These are phyloP conservation scores for Exserohilum turcica DNA, from an alignment of 2,329 filamentous ascomycete genomes.

Conservation along the genomic window DNA sequence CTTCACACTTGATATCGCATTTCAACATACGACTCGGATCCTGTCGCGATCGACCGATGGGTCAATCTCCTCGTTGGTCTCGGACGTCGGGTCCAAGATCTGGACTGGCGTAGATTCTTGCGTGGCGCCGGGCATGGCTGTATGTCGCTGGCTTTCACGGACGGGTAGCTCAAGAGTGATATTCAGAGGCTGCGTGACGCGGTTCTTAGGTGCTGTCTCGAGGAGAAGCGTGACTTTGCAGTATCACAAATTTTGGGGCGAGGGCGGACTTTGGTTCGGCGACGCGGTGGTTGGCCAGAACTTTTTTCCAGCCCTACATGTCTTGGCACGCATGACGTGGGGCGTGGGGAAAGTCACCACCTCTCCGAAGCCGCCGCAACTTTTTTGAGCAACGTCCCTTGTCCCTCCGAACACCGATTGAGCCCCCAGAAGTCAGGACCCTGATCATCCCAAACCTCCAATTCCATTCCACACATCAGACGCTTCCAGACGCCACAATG, in stretches of 20 bases:
- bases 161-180: not conserved
- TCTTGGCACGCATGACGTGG: constrained; percentile 31
- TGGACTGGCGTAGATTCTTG: constrained; percentile 24
- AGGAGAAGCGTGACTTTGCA: constrained; percentile 23
- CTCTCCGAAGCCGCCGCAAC: constrained; percentile 20
- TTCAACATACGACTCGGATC: constrained; percentile 50
- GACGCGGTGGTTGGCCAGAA: constrained; percentile 28
- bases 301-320: constrained; percentile 38
- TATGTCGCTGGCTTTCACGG: not conserved
- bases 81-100: constrained; percentile 33
- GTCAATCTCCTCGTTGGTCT: constrained; percentile 39
- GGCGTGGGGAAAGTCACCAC: constrained; percentile 23
- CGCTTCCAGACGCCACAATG: constrained; percentile 26
- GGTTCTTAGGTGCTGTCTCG: not conserved
- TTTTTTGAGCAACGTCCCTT: constrained; percentile 23
- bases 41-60: constrained; percentile 49
- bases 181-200: not conserved
- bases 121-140: constrained; percentile 30
- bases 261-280: constrained; percentile 25
- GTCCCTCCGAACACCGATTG: not conserved
- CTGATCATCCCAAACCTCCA: not conserved
- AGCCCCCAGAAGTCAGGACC: not conserved
- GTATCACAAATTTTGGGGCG: constrained; percentile 33
- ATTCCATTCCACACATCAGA: not conserved
- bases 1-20: too few relatives aligned